These are phyloP conservation scores for Sporothrix schenckii DNA, from an alignment of 2,329 filamentous ascomycete species.

Conservation along the genomic window DNA sequence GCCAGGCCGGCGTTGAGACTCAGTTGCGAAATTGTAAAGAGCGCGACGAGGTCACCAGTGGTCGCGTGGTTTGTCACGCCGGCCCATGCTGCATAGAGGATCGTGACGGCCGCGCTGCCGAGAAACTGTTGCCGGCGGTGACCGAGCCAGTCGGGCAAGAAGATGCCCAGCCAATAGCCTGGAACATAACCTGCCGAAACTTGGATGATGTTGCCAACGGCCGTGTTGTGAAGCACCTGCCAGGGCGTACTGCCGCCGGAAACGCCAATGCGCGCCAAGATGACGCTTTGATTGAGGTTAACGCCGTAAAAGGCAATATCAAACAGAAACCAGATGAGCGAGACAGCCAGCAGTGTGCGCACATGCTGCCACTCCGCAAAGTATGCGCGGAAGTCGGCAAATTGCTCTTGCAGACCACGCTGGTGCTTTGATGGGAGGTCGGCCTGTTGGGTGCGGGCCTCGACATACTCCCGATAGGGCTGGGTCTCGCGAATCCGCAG, in stretches of 20 bases:
- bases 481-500: background rate
- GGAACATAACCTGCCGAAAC: slow-evolving; percentile 66
- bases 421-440: background rate
- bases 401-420: background rate
- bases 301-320: slow-evolving; percentile 59
- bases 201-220: slow-evolving; percentile 66
- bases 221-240: slow-evolving; percentile 60
- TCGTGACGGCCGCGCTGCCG: background rate
- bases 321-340: slow-evolving; percentile 18
- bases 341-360: background rate
- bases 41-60: slow-evolving; percentile 2
- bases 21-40: slow-evolving; percentile 1
- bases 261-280: slow-evolving; percentile 64
- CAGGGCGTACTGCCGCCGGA: slow-evolving; percentile 58
- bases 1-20: slow-evolving; percentile 6
- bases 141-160: slow-evolving; percentile 55
- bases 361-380: slow-evolving; percentile 9
- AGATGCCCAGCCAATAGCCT: slow-evolving; percentile 62
- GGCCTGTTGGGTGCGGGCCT: background rate
- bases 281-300: slow-evolving; percentile 63
- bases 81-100: background rate
- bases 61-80: background rate
- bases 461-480: background rate
- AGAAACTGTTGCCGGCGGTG: slow-evolving; percentile 37
- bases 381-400: background rate